These are phyloP conservation scores for Aspergillus latus DNA, from an alignment of 2,329 filamentous ascomycete genomes.

Conservation along the genomic window DNA sequence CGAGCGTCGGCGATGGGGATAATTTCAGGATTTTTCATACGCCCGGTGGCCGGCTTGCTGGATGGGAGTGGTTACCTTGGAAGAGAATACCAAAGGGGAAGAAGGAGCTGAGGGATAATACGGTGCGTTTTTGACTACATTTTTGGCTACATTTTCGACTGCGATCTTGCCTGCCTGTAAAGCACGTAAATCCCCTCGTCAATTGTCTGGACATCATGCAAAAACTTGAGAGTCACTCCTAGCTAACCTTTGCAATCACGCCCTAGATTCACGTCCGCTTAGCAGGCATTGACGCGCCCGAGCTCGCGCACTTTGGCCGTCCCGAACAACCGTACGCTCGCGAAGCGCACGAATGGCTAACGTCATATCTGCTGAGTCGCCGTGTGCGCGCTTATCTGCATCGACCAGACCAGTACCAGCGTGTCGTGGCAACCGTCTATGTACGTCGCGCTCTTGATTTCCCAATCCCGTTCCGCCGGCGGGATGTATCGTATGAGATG, in stretches of 20 bases:
- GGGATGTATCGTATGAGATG: conserved; percentile 89
- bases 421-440: conserved; percentile 82
- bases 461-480: conserved; percentile 53
- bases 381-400: conserved; percentile 81
- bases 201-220: too few species aligned
- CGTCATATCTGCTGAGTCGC: conserved; percentile 65
- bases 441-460: conserved; percentile 57
- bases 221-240: too few species aligned
- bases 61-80: conserved; percentile 86
- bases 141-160: too few species aligned
- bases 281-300: conserved; percentile 90
- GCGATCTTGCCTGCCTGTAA: neutral
- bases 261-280: conserved; percentile 75
- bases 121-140: conserved; percentile 55
- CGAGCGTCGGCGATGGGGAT: conserved; percentile 93
- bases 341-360: conserved; percentile 82
- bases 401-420: conserved; percentile 85
- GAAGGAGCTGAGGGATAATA: conserved; percentile 70
- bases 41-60: conserved; percentile 79
- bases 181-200: too few species aligned
- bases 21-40: conserved; percentile 95
- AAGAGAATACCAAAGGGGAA: conserved; percentile 68
- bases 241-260: neutral
- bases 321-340: conserved; percentile 79
- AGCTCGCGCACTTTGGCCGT: conserved; percentile 86